Evolutionary conservation across 345 rosid species (phyloP).

Genomic region (Rubroshorea leprosula): DNA sequence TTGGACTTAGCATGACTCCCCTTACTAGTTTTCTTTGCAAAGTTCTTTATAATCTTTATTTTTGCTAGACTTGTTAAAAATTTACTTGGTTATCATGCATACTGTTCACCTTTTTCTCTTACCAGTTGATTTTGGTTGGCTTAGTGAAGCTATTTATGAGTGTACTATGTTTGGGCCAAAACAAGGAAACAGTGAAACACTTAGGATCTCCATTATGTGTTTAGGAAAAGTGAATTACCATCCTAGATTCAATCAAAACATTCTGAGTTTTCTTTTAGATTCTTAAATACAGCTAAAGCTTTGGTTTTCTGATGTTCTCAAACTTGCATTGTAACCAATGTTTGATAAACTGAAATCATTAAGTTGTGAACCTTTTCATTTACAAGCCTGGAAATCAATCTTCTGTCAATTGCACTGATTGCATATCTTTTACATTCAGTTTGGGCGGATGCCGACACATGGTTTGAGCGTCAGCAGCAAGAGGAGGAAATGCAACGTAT

Average conservation of each 20-base stretch:
- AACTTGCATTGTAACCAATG: neutral
- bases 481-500: constrained; percentile 76
- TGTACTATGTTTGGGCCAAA: too few relatives aligned
- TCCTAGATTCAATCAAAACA: neutral
- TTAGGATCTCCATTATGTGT: neutral
- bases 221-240: neutral
- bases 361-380: neutral
- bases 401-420: constrained; percentile 1
- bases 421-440: constrained; percentile 36
- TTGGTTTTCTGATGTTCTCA: neutral
- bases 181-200: too few relatives aligned
- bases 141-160: too few relatives aligned
- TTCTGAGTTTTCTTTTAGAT: neutral
- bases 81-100: too few relatives aligned
- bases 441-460: constrained; percentile 99
- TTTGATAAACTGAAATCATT: neutral
- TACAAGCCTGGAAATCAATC: neutral
- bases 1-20: neutral
- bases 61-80: too few relatives aligned
- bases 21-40: neutral
- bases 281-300: neutral
- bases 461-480: constrained; percentile 95
- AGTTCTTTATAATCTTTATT: too few relatives aligned
- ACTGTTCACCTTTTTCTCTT: too few relatives aligned
- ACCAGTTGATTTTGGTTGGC: too few relatives aligned